Conservation (phyloP, 2,329 filamentous ascomycete species). For the Penicillium sp. region DNA sequence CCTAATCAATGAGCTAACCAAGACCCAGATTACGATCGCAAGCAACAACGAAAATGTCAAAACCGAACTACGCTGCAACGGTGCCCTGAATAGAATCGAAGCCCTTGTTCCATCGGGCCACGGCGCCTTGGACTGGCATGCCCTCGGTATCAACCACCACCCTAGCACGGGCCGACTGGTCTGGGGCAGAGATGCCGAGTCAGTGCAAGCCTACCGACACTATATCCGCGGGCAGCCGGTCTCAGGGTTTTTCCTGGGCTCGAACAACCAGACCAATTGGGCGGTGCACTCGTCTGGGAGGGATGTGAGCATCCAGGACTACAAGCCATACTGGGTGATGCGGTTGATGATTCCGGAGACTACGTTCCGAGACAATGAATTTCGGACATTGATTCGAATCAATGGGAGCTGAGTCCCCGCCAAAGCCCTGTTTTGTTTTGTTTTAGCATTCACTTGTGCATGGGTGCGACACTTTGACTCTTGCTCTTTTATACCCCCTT, state of each 20-base stretch:
- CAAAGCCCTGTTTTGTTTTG: not conserved
- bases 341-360: slow-evolving; percentile 6
- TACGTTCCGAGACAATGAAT: slow-evolving; percentile 5
- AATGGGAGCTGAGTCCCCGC: slow-evolving; percentile 6
- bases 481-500: not conserved
- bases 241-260: slow-evolving; percentile 7
- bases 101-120: slow-evolving; percentile 13
- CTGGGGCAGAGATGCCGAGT: slow-evolving; percentile 8
- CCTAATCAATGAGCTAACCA: not conserved
- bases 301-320: slow-evolving; percentile 8
- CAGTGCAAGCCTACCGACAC: slow-evolving; percentile 10
- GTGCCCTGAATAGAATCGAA: slow-evolving; percentile 12
- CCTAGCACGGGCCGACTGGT: slow-evolving; percentile 10
- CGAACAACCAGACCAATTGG: slow-evolving; percentile 9
- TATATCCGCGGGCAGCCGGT: not conserved
- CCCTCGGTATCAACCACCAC: slow-evolving; percentile 11
- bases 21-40: slow-evolving; percentile 9
- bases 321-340: slow-evolving; percentile 13
- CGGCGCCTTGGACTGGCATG: slow-evolving; percentile 13
- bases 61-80: slow-evolving; percentile 18
- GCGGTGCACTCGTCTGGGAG: slow-evolving; percentile 8
- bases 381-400: slow-evolving; percentile 8
- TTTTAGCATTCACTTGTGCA: not conserved
- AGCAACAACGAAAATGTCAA: slow-evolving; percentile 1
- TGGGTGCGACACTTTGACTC: not conserved